These are phyloP conservation scores for Histomonas meleagridis DNA, from an alignment of 208 protist genomes.

Conservation along the genomic window DNA sequence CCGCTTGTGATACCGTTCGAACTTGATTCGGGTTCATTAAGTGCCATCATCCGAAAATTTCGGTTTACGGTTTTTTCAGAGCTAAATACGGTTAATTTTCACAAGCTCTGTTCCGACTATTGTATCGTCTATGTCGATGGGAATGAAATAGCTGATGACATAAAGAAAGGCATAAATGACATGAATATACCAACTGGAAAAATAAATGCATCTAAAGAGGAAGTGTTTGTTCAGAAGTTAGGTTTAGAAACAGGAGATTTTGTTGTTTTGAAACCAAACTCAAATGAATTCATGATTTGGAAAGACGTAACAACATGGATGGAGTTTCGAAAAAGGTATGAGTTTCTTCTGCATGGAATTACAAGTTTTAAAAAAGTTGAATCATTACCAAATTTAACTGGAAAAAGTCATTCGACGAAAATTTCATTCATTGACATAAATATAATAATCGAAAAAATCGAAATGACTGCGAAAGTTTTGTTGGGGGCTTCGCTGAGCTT, in stretches of 20 bases:
- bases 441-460: too few species aligned
- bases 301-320: slow-evolving; percentile 10
- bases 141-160: not conserved
- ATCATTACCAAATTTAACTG: not conserved
- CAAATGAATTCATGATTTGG: not conserved
- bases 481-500: too few species aligned
- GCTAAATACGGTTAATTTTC: not conserved
- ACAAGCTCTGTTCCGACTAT: not conserved
- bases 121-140: not conserved
- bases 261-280: not conserved
- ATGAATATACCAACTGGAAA: slow-evolving; percentile 20
- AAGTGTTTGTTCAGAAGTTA: not conserved
- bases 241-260: not conserved
- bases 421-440: too few species aligned
- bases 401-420: too few species aligned
- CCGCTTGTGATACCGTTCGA: not conserved
- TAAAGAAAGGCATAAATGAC: not conserved
- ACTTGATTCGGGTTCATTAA: not conserved
- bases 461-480: too few species aligned
- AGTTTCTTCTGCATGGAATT: not conserved
- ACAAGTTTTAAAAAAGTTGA: not conserved
- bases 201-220: not conserved
- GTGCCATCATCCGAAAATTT: not conserved
- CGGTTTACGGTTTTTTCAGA: not conserved
- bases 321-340: not conserved